These are phyloP conservation scores for Vaccinium darrowii DNA, from an alignment of 148 eudicot genomes.

Conservation along the genomic window DNA sequence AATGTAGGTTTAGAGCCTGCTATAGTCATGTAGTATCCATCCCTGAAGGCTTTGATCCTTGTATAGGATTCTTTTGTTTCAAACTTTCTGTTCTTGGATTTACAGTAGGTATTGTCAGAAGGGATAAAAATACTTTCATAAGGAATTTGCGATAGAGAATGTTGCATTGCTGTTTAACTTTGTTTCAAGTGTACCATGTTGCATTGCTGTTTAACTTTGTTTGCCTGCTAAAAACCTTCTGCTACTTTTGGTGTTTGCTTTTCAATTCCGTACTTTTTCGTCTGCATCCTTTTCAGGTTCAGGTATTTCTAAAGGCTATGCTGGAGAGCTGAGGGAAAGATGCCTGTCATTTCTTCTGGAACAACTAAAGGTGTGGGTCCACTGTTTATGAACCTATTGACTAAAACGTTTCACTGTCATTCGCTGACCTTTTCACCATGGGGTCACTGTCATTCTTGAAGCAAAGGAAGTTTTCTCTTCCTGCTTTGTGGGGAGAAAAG, in stretches of 20 bases:
- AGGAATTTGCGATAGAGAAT: background rate
- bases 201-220: background rate
- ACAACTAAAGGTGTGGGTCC: constrained; percentile 54
- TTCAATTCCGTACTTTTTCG: constrained; percentile 5
- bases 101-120: background rate
- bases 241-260: background rate
- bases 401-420: background rate
- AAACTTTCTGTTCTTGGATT: background rate
- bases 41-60: background rate
- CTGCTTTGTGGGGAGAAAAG: background rate
- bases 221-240: background rate
- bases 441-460: background rate
- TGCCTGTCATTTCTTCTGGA: constrained; percentile 66
- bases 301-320: constrained; percentile 59
- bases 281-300: constrained; percentile 49
- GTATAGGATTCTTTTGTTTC: background rate
- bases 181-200: background rate
- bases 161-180: background rate
- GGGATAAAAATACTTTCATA: background rate
- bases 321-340: constrained; percentile 56
- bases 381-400: background rate
- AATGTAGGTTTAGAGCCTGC: background rate
- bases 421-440: background rate
- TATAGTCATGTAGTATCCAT: background rate
- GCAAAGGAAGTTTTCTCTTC: background rate